phyloP scores from a whole-genome alignment of 2,329 filamentous ascomycete species.

The Ascochyta rabiei region DNA sequence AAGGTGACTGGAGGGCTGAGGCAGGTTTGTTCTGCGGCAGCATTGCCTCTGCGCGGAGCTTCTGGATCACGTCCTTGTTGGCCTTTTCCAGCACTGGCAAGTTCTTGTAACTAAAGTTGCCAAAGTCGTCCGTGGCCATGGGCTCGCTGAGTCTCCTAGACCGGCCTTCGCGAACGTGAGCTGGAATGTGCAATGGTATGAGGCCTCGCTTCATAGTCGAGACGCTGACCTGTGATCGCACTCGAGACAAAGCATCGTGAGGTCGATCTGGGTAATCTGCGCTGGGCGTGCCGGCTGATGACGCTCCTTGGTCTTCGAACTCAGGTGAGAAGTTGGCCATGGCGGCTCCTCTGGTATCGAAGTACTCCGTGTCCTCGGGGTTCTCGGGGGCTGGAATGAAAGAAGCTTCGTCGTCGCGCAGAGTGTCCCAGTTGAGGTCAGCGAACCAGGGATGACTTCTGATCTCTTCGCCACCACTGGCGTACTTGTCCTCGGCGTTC shows the following conservation, averaged over 20 bases:
- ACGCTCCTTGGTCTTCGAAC: conserved; percentile 85
- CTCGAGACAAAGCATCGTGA: conserved; percentile 90
- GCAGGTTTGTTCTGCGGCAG: conserved; percentile 65
- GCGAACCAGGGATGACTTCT: conserved; percentile 87
- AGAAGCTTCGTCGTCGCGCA: conserved; percentile 94
- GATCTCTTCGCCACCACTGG: conserved; percentile 88
- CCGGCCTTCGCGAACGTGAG: conserved; percentile 90
- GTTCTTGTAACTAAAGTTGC: conserved; percentile 96
- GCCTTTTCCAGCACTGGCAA: conserved; percentile 94
- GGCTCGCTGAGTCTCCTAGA: conserved; percentile 90
- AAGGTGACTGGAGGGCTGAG: conserved; percentile 50
- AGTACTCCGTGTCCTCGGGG: conserved; percentile 97
- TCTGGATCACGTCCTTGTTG: conserved; percentile 98
- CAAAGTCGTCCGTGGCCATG: conserved; percentile 88
- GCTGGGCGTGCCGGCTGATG: conserved; percentile 70
- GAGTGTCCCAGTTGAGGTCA: conserved; percentile 84
- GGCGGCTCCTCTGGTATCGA: conserved; percentile 88
- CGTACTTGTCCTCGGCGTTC: conserved; percentile 81
- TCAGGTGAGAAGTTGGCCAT: conserved; percentile 92
- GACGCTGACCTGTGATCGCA: conserved; percentile 79
- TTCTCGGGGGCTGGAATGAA: conserved; percentile 94
- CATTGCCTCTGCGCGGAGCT: conserved; percentile 88
- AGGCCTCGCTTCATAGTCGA: conserved; percentile 87
- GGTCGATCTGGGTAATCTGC: conserved; percentile 86
- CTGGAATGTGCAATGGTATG: conserved; percentile 95